Percentiles rank a stretch among this genome's conserved stretches.
These are phyloP conservation scores for Sporobolomyces phaffii DNA, from an alignment of 768 basidiomycete species.

Conservation along the genomic window DNA sequence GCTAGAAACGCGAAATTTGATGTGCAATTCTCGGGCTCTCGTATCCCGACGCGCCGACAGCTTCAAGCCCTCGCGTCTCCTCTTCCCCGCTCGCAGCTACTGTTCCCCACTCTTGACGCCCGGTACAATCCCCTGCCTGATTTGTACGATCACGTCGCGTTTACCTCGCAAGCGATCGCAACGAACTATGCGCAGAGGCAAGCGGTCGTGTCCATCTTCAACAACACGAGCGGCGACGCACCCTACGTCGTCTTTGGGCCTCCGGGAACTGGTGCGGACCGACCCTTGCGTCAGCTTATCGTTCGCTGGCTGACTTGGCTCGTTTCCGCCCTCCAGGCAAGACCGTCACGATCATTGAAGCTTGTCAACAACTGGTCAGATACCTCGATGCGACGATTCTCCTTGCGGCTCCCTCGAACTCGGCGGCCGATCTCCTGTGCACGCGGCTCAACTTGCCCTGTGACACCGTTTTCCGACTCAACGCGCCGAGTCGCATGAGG, in stretches of 20 bases:
- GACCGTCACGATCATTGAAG: conserved; percentile 40
- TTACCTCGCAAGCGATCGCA: not conserved
- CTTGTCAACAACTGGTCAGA: conserved; percentile 42
- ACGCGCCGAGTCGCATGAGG: conserved; percentile 42
- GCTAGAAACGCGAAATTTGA: not conserved
- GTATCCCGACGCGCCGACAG: conserved; percentile 3
- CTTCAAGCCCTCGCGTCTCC: not conserved
- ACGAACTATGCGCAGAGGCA: conserved; percentile 44
- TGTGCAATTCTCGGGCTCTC: conserved; percentile 13
- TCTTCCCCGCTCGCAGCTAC: not conserved
- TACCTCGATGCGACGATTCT: conserved; percentile 37
- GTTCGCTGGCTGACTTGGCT: not conserved
- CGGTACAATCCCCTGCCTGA: too few species aligned
- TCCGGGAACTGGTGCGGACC: conserved; percentile 42
- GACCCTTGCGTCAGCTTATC: too few species aligned
- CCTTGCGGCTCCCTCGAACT: conserved; percentile 45
- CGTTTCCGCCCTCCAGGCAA: conserved; percentile 10
- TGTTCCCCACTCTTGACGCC: not conserved
- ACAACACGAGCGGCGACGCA: conserved; percentile 14
- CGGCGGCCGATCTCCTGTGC: conserved; percentile 46
- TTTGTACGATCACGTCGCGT: too few species aligned
- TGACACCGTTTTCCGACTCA: conserved; percentile 40
- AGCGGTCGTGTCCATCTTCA: conserved; percentile 40
- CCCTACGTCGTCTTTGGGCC: conserved; percentile 46
- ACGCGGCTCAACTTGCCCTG: conserved; percentile 34